Percentiles rank a stretch among this genome's conserved stretches.
phyloP scores from a whole-genome alignment of 2,329 filamentous ascomycete species.

The Rutstroemia sp. region DNA sequence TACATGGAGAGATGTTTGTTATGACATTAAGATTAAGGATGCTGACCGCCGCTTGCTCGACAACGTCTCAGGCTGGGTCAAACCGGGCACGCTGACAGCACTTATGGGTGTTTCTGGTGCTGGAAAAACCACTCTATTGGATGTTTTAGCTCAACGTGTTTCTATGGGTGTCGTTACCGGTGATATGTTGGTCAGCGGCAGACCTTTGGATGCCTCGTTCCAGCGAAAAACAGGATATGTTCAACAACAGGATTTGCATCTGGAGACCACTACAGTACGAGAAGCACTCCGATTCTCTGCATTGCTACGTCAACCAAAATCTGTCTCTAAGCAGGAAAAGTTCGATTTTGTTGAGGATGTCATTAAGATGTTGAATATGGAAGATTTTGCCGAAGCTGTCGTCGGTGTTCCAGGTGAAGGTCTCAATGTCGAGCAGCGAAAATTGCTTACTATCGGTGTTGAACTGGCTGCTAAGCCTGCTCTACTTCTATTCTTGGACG shows the following conservation, averaged over 20 bases:
- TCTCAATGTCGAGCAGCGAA: conserved; percentile 63
- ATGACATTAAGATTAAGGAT: conserved; percentile 63
- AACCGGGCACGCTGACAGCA: conserved; percentile 62
- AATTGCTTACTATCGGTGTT: conserved; percentile 88
- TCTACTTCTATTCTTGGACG: conserved; percentile 84
- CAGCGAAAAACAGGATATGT: conserved; percentile 91
- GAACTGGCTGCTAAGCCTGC: conserved; percentile 89
- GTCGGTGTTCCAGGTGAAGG: conserved; percentile 82
- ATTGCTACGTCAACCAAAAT: conserved; percentile 70
- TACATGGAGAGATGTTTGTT: conserved; percentile 46
- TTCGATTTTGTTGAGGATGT: conserved; percentile 78
- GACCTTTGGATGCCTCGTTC: conserved; percentile 50
- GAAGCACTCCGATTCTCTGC: conserved; percentile 82
- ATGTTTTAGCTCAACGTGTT: conserved; percentile 72
- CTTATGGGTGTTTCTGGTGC: conserved; percentile 70
- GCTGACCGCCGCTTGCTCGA: conserved; percentile 46
- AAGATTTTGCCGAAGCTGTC: conserved; percentile 44
- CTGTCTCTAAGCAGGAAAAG: conserved; percentile 66
- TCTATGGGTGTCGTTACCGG: conserved; percentile 86
- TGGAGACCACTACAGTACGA: conserved; percentile 77
- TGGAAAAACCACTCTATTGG: conserved; percentile 79
- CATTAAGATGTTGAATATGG: conserved; percentile 52
- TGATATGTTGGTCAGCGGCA: conserved; percentile 49
- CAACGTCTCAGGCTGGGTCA: conserved; percentile 66
- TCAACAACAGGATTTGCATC: conserved; percentile 87